Base-by-base conservation (phyloP, 2,329 filamentous ascomycete species). In the Phaeophleospora eucalypticola region DNA sequence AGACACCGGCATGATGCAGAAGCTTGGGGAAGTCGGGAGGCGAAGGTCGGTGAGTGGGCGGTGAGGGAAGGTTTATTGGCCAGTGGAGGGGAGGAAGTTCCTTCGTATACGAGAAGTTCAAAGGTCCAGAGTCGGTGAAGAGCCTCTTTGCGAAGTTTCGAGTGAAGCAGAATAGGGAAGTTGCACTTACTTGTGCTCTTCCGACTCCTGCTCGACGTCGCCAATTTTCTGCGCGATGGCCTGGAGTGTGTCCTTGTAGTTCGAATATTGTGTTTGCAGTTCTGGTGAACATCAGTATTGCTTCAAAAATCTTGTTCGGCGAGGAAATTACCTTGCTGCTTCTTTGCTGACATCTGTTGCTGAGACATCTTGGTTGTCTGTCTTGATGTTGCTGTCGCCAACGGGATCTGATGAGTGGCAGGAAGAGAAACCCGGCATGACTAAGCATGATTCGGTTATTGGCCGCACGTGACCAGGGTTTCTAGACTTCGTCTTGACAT, bases 171-270 rank as follows among this genome's bases (percentile, higher is more conserved):
- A 37, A 10, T 24, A 51, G 40, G 54, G 51, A 14, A 35, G 35
- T 32, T 36, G 41, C 15, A 49, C 70, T 67, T 73, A 97, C 93
- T 95, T 97, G 77, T 98, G 93, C 68, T 98, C 93, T 69, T 98
- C 93, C 16, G 87, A 84, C 68, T 97, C 93, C 68, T 95, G 89
- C 73, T 98, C 93, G 46, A 98, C 90, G 65, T 97, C 90, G 34
- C 93, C 93, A 59, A 98, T 96, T 69, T 95, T 97, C 64, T 89
- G 85, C 21, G 93, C 93, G 62, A 98, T 83, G 65, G 93, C 87
- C 71, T 97, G 91, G 48, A 98, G 80, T 27, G 76, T 82, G 62
- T 79, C 82, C 63, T 84, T 84, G 75, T 79, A 91, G 70, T 83
- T 88, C 57, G 80, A 80, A 68, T 93, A 93, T 60, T 87, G 86